phyloP scores from a whole-genome alignment of 1,284 basidiomycete species.

The Ganoderma multipileum region DNA sequence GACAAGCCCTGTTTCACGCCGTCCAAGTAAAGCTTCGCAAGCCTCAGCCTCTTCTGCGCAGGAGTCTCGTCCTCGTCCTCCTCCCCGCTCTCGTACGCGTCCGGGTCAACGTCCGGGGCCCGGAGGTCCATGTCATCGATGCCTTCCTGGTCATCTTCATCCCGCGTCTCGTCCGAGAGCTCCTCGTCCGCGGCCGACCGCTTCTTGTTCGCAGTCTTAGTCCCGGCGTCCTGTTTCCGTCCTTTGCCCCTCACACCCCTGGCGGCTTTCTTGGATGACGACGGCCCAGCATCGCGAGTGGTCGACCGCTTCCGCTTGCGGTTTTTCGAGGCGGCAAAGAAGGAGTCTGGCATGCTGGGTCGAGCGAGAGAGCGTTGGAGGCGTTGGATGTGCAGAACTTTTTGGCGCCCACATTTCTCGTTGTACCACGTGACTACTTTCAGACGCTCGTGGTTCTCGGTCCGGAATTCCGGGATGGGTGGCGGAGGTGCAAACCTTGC shows the following conservation, averaged over 20 bases:
- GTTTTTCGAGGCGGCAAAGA: slow-evolving; percentile 58
- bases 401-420: slow-evolving; percentile 12
- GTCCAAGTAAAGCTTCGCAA: slow-evolving; percentile 92
- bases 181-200: slow-evolving; percentile 69
- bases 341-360: slow-evolving; percentile 75
- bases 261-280: slow-evolving; percentile 38
- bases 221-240: slow-evolving; percentile 29
- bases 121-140: slow-evolving; percentile 84
- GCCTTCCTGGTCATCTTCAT: slow-evolving; percentile 55
- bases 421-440: not conserved
- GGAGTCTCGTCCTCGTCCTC: slow-evolving; percentile 92
- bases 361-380: slow-evolving; percentile 1
- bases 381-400: slow-evolving; percentile 16
- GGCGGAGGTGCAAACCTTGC: not conserved
- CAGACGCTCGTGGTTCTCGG: not conserved
- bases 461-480: not conserved
- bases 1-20: slow-evolving; percentile 72
- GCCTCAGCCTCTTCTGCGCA: slow-evolving; percentile 89
- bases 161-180: slow-evolving; percentile 67
- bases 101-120: slow-evolving; percentile 61
- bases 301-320: slow-evolving; percentile 49
- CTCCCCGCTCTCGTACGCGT: slow-evolving; percentile 65
- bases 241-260: slow-evolving; percentile 26
- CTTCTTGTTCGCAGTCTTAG: slow-evolving; percentile 33
- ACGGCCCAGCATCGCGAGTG: slow-evolving; percentile 39